These are phyloP conservation scores for Cryphonectria radicalis DNA, from an alignment of 2,329 filamentous ascomycete species.

Conservation along the genomic window DNA sequence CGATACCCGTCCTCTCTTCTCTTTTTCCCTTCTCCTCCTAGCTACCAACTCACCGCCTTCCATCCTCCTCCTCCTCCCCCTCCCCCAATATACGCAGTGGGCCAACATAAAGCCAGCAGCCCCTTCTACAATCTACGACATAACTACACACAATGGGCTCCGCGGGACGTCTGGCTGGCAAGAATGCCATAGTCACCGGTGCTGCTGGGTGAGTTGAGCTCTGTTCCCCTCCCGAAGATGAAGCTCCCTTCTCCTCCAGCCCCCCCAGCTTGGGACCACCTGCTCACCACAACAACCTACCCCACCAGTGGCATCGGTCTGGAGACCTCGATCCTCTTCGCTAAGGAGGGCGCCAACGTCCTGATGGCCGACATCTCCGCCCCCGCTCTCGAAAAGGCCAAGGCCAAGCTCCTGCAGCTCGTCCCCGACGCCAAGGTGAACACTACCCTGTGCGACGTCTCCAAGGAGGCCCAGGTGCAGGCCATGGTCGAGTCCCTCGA, in stretches of 20 bases:
- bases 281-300: background rate
- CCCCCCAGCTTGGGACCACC: background rate
- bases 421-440: conserved; percentile 58
- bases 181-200: conserved; percentile 77
- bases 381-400: conserved; percentile 75
- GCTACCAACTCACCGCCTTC: background rate
- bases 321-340: conserved; percentile 88
- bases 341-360: conserved; percentile 83
- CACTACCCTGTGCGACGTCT: conserved; percentile 67
- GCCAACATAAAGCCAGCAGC: background rate
- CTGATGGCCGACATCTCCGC: conserved; percentile 85
- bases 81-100: background rate
- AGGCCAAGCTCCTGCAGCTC: conserved; percentile 74
- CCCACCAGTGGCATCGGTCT: conserved; percentile 80
- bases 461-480: conserved; percentile 79
- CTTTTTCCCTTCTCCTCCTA: background rate
- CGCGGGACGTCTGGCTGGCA: conserved; percentile 58
- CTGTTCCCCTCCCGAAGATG: background rate
- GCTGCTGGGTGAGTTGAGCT: conserved; percentile 74
- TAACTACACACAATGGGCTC: conserved; percentile 12
- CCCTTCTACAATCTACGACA: background rate
- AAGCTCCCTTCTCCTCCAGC: conserved; percentile 1
- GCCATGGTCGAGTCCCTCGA: conserved; percentile 76
- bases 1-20: background rate
- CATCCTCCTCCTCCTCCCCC: background rate